Evolutionary conservation across 352 stramenopile species (phyloP).

Genomic region (Phytophthora meadii): DNA sequence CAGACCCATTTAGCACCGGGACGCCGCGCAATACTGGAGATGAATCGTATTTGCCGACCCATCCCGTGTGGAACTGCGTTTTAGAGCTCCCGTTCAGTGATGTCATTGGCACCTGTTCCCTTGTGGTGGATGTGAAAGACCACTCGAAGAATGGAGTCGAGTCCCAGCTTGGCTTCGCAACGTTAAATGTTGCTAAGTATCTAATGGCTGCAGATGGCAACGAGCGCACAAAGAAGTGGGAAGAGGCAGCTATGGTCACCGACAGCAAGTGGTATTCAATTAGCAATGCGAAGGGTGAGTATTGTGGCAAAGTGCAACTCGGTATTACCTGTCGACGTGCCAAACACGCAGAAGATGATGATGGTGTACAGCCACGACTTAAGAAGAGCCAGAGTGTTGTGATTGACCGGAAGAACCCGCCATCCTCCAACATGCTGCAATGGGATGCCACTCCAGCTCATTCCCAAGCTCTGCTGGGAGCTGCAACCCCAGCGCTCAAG

Average conservation of each 20-base stretch:
- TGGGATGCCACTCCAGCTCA: constrained; percentile 59
- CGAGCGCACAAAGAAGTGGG: constrained; percentile 49
- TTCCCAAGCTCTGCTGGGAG: constrained; percentile 39
- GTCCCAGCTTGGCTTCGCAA: constrained; percentile 66
- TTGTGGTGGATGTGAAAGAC: constrained; percentile 83
- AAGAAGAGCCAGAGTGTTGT: constrained; percentile 84
- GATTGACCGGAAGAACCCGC: constrained; percentile 74
- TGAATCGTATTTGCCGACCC: constrained; percentile 66
- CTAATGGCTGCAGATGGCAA: constrained; percentile 69
- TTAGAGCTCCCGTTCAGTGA: constrained; percentile 78
- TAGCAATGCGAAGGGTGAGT: constrained; percentile 86
- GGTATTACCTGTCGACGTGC: constrained; percentile 73
- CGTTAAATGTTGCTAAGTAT: constrained; percentile 85
- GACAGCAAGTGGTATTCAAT: constrained; percentile 88
- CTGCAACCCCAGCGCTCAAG: constrained; percentile 45
- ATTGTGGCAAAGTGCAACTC: constrained; percentile 86
- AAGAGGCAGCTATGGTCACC: constrained; percentile 75
- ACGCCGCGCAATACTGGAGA: constrained; percentile 62
- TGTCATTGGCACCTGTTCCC: constrained; percentile 76
- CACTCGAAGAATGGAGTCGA: constrained; percentile 49
- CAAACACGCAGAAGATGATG: constrained; percentile 32
- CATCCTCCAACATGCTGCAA: constrained; percentile 78
- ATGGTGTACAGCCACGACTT: constrained; percentile 58
- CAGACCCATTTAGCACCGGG: constrained; percentile 63
- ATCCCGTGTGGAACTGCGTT: constrained; percentile 86